Conservation (phyloP, 23 red algal species). For the Cyanidium caldarium region DNA sequence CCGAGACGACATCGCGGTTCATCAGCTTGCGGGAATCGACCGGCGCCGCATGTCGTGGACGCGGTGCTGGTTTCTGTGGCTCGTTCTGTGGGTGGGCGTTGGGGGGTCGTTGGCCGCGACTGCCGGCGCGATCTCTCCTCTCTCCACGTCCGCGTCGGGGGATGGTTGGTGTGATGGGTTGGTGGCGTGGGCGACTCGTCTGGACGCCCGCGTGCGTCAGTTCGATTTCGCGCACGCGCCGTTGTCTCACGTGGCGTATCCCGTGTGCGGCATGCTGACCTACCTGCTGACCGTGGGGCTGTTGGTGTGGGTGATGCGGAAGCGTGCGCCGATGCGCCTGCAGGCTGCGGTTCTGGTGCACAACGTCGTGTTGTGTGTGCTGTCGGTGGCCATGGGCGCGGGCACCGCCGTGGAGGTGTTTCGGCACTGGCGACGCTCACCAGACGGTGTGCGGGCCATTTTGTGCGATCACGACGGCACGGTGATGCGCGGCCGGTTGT, state of each 20-base stretch:
- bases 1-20: too few species aligned
- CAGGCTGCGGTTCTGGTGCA: slow-evolving; percentile 28
- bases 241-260: slow-evolving; percentile 33
- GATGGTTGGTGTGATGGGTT: background rate
- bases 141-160: background rate
- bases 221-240: slow-evolving; percentile 38
- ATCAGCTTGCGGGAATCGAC: too few species aligned
- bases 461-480: slow-evolving; percentile 37
- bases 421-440: background rate
- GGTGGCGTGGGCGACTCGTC: slow-evolving; percentile 19
- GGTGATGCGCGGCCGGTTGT: slow-evolving; percentile 29
- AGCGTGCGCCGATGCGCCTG: slow-evolving; percentile 33
- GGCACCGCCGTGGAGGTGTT: slow-evolving; percentile 29
- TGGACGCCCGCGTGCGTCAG: too few species aligned
- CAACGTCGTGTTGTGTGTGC: slow-evolving; percentile 60
- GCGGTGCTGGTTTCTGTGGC: too few species aligned
- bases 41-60: too few species aligned
- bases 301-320: slow-evolving; percentile 58
- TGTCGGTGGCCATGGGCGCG: slow-evolving; percentile 49
- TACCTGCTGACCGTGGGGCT: slow-evolving; percentile 61
- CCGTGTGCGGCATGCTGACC: slow-evolving; percentile 22
- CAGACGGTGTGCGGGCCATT: slow-evolving; percentile 22
- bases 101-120: too few species aligned
- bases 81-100: too few species aligned
- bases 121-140: too few species aligned